Base-by-base conservation (phyloP, 192 early-diverging fungal genomes). In the Coemansia sp. region DNA sequence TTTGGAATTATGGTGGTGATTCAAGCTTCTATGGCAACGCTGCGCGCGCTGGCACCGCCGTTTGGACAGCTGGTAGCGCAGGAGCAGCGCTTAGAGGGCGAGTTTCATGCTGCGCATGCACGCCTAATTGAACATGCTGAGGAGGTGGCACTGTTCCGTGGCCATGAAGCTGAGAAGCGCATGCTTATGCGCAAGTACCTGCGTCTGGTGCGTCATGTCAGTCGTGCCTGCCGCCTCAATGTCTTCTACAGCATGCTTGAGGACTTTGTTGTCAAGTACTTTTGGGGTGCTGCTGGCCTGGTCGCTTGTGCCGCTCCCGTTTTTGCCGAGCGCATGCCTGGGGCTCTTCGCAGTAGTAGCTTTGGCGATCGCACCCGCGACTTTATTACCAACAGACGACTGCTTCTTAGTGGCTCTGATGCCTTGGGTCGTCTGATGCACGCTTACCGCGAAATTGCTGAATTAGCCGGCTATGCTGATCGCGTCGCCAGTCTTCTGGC, bases 261-360 rank as follows among this genome's bases (percentile, higher is more conserved):
- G 76, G 95, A 97, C 79, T 97, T 96, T 84, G 85, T 97, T 24
- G 93, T 98, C 80, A 98, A 98, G 76, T 98, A 98, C 82, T 92
- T 94, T 61, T 98, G 96, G 96, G 93, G 94, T 66, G 95, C 94
- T 1, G 88, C 89, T 61, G 95, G 95, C 33, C 82, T 95, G 57
- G 78, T 90, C 9, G 83, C 96, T 17, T 95, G 93, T 66, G 88
- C 92, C 0, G 89, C 91, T 8, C 95, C 95, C 2, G 93, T 94
- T 14, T 96, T 97, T 75, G 85, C 86, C 39, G 64, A 72, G 54
- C 68, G 77, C n/a, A 31, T 75, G 29, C 75, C 75, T 10, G 72
- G 76, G 0, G 63, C 61, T 14, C 54, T 50, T 4, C 65, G 51
- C 31, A 61, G 57, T 0, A 58, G 42, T 29, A 67, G 30, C 21